These are phyloP conservation scores for Coemansia sp. DNA, from an alignment of 192 early-diverging fungal genomes.

Conservation along the genomic window DNA sequence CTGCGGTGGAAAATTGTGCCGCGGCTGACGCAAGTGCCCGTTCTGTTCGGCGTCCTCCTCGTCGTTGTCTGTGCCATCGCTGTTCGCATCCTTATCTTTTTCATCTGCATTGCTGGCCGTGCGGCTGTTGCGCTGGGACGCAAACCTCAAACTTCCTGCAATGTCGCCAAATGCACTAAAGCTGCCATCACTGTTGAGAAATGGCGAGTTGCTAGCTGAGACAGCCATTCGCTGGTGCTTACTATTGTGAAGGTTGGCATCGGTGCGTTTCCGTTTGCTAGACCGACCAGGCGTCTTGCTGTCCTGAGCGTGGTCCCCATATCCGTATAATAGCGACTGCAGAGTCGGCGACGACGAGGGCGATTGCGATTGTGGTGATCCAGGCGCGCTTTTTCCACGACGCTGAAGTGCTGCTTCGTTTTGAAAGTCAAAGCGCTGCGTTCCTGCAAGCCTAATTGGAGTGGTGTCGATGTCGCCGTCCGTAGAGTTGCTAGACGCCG, in stretches of 20 bases:
- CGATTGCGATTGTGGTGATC: conserved; percentile 30
- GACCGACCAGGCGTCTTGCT: neutral
- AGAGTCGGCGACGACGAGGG: conserved; percentile 24
- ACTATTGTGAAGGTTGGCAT: conserved; percentile 1
- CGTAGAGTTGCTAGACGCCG: neutral
- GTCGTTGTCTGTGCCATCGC: neutral
- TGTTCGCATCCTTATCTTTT: neutral
- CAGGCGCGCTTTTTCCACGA: conserved; percentile 41
- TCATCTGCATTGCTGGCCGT: neutral
- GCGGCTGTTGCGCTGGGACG: conserved; percentile 10
- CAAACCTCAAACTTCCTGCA: conserved; percentile 7
- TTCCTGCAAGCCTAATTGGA: neutral
- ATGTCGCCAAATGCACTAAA: conserved; percentile 14
- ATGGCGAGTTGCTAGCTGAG: conserved; percentile 43
- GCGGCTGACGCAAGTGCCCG: conserved; percentile 15
- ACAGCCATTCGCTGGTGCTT: conserved; percentile 40
- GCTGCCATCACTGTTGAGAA: conserved; percentile 12
- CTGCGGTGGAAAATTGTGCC: conserved; percentile 37
- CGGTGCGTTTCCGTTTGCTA: conserved; percentile 23
- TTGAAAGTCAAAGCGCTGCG: conserved; percentile 4
- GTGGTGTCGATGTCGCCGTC: neutral
- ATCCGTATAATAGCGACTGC: conserved; percentile 25
- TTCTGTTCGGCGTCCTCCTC: neutral
- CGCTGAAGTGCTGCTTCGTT: conserved; percentile 8
- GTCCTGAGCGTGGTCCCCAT: neutral